Conservation (phyloP, 352 stramenopile genomes). For the Globisporangium canariense region DNA sequence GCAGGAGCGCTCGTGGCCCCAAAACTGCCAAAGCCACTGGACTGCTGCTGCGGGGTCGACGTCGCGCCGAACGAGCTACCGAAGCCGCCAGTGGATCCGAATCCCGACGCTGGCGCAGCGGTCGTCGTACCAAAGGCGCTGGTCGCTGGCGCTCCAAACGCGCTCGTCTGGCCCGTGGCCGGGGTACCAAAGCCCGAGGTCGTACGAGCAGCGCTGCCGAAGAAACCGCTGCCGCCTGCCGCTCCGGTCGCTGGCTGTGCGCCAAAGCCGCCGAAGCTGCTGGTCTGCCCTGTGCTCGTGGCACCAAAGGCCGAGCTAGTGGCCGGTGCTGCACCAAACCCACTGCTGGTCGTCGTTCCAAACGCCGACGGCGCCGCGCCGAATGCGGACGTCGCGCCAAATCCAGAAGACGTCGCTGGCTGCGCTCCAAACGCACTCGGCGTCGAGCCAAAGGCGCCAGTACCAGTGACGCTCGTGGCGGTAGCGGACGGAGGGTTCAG, state of each 20-base stretch:
- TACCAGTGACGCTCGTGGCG: slow-evolving; percentile 27
- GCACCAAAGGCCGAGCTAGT: slow-evolving; percentile 24
- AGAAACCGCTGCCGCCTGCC: slow-evolving; percentile 28
- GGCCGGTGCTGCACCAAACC: slow-evolving; percentile 27
- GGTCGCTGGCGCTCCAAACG: slow-evolving; percentile 16
- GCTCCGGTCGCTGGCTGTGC: slow-evolving; percentile 30
- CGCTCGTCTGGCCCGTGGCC: slow-evolving; percentile 12
- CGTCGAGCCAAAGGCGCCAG: slow-evolving; percentile 38
- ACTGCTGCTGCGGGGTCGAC: slow-evolving; percentile 27
- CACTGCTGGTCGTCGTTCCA: slow-evolving; percentile 20
- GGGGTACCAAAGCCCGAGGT: slow-evolving; percentile 37
- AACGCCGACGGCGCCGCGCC: slow-evolving; percentile 40
- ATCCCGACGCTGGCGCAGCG: slow-evolving; percentile 28
- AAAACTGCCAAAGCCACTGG: slow-evolving; percentile 54
- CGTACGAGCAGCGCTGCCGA: slow-evolving; percentile 28
- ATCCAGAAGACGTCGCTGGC: slow-evolving; percentile 31
- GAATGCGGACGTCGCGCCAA: slow-evolving; percentile 33
- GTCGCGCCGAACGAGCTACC: slow-evolving; percentile 49
- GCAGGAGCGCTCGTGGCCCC: slow-evolving; percentile 31
- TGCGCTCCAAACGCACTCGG: slow-evolving; percentile 25
- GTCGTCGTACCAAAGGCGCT: slow-evolving; percentile 35
- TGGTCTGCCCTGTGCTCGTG: slow-evolving; percentile 13
- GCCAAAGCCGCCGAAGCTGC: slow-evolving; percentile 55
- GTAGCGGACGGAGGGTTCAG: slow-evolving; percentile 38
- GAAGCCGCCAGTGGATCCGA: slow-evolving; percentile 46